A percentile compares a stretch with the other conserved stretches of the same genome.
These are phyloP conservation scores for Oidium heveae DNA, from an alignment of 2,329 filamentous ascomycete genomes.

Conservation along the genomic window DNA sequence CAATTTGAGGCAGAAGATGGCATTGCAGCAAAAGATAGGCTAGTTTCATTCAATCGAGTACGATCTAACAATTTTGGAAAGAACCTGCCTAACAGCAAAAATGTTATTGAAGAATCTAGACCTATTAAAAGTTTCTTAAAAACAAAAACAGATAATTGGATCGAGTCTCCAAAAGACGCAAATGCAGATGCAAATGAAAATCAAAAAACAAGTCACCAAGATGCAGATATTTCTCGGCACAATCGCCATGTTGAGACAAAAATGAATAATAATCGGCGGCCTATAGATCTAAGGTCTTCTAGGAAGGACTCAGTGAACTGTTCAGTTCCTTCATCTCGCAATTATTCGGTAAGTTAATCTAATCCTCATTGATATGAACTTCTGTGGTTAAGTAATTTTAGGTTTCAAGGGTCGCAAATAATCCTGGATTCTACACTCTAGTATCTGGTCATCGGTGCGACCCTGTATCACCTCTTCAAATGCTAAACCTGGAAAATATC, in stretches of 20 bases:
- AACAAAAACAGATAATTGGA: conserved; percentile 24
- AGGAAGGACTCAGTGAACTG: conserved; percentile 13
- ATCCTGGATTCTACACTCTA: conserved; percentile 22
- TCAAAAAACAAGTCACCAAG: conserved; percentile 8
- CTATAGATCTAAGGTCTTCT: conserved; percentile 6
- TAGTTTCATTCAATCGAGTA: conserved; percentile 62
- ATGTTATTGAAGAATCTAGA: conserved; percentile 46
- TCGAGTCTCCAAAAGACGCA: conserved; percentile 38
- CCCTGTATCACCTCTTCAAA: conserved; percentile 48
- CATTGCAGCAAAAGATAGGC: conserved; percentile 67
- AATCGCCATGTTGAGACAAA: conserved; percentile 13
- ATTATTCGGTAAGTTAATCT: conserved; percentile 9
- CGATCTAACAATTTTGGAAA: conserved; percentile 54
- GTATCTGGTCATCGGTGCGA: conserved; percentile 32
- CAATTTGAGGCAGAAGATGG: conserved; percentile 75
- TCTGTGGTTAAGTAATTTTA: conserved; percentile 5
- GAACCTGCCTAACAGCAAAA: conserved; percentile 78
- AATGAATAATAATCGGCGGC: conserved; percentile 12
- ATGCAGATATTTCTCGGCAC: conserved; percentile 17
- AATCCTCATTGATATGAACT: not conserved
- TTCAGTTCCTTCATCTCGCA: conserved; percentile 7
- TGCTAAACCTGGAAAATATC: conserved; percentile 80
- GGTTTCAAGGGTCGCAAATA: conserved; percentile 7
- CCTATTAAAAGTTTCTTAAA: conserved; percentile 10
- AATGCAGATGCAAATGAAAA: conserved; percentile 27